Base-by-base conservation (phyloP, 2,329 filamentous ascomycete genomes). In the Pseudogymnoascus sp. region DNA sequence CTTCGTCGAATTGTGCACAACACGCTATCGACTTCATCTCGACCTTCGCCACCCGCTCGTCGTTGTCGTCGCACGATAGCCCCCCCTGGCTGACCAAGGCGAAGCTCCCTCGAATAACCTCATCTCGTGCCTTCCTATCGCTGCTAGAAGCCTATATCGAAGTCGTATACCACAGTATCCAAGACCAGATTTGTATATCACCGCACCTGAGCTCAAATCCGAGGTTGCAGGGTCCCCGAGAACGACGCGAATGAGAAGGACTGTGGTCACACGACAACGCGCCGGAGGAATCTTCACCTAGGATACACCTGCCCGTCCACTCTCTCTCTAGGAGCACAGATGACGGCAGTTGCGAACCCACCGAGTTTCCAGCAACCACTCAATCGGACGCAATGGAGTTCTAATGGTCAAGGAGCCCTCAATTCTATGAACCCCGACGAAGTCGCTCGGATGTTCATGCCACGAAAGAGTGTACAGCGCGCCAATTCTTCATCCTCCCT, bases 401-500 rank as follows among this genome's bases (percentile, higher is more conserved):
- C 82, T 83, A 85, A 81, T 77, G 79, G 80, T 69, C 78, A 82
- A 77, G 85, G 82, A 78, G 80, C 81, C 74, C 77, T 84, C 70
- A 81, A 83, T 79, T 82, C 88, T 73, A 90, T 91, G 85, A 90
- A 89, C 77, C 79, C 87, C 74, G 91, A 96, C 79, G 91, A 96
- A 77, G 85, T 88, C 68, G 86, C 89, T 78, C 88, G 89, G 75
- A 92, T 96, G 84, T 91, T 95, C 75, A 88, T 90, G 83, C 90
- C 91, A 72, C 90, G 92, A 70, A 97, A 96, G 79, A 87, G 83
- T 73, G 82, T 91, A 66, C 90, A 93, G 75, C 87, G 93, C 74
- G 88, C 88, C 72, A 96, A 91, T 80, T 97, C 93, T 37, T 94
- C 91, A 64, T 96, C 92, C 3, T 96, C 92, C 53, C 81, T 95